These are phyloP conservation scores for Parasarocladium wereldwijsianum DNA, from an alignment of 2,329 filamentous ascomycete genomes.

Conservation along the genomic window DNA sequence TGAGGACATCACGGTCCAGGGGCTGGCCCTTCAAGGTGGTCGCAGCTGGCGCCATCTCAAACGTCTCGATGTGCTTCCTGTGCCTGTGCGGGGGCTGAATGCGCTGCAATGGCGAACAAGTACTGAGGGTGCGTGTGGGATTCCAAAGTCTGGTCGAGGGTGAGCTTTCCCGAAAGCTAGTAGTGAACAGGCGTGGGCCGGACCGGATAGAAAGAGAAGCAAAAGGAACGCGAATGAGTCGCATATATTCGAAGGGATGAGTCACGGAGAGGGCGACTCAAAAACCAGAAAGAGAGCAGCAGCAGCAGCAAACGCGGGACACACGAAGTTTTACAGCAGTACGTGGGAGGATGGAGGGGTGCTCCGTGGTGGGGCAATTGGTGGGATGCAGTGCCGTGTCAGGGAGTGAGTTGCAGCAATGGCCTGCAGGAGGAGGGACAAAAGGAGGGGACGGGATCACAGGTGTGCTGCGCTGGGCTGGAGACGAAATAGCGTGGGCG, in stretches of 20 bases:
- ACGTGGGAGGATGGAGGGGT: conserved; percentile 3
- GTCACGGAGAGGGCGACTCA: no score
- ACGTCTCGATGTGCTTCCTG: conserved; percentile 4
- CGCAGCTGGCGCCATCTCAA: conserved; percentile 31
- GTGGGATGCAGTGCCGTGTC: no score
- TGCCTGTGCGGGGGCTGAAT: conserved; percentile 2
- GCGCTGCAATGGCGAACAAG: conserved; percentile 2
- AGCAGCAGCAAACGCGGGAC: conserved; percentile 3
- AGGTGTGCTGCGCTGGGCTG: no score
- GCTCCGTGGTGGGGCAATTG: conserved; percentile 2
- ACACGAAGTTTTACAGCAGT: conserved; percentile 3
- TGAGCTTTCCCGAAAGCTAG: neutral
- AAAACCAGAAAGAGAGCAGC: neutral
- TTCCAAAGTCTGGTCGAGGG: neutral
- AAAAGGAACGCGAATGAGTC: conserved; percentile 3
- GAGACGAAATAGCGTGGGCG: no score
- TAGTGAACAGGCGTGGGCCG: neutral
- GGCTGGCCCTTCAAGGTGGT: conserved; percentile 82
- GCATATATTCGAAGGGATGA: conserved; percentile 4
- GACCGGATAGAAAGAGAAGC: neutral
- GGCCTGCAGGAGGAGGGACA: no score
- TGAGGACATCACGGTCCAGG: conserved; percentile 69
- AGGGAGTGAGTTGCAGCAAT: no score
- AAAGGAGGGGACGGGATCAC: no score
- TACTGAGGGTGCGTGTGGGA: conserved; percentile 4